Percentiles rank a stretch among this genome's conserved stretches.
phyloP scores from a whole-genome alignment of 352 stramenopile species.

The Globisporangium nagaii region DNA sequence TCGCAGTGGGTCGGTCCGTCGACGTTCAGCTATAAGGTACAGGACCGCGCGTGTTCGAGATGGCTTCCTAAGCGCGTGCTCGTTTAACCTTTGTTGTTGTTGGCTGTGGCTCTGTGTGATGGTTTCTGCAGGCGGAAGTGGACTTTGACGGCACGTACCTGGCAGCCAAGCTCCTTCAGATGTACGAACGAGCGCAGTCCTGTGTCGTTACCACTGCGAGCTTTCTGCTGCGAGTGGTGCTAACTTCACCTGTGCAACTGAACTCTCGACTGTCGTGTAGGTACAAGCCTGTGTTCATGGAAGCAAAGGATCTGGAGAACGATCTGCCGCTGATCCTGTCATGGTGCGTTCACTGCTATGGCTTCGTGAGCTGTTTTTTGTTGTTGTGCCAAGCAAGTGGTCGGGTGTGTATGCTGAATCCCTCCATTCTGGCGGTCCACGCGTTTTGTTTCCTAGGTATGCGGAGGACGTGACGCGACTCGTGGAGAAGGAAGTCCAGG shows the following conservation, averaged over 20 bases:
- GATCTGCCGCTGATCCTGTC: slow-evolving; percentile 92
- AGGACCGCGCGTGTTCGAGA: background rate
- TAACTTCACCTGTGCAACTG: too few relatives aligned
- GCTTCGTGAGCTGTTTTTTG: too few relatives aligned
- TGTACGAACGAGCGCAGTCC: slow-evolving; percentile 23
- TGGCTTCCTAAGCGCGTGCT: background rate
- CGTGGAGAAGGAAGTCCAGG: slow-evolving; percentile 94
- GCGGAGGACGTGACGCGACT: slow-evolving; percentile 95
- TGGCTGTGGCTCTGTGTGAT: slow-evolving; percentile 2
- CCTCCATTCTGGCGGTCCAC: background rate
- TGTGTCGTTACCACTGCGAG: slow-evolving; percentile 1
- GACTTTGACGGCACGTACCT: slow-evolving; percentile 99
- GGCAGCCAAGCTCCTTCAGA: slow-evolving; percentile 91
- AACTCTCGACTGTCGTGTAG: slow-evolving; percentile 12
- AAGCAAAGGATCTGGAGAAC: slow-evolving; percentile 87
- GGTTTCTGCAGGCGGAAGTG: slow-evolving; percentile 86
- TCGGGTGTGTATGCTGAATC: too few relatives aligned
- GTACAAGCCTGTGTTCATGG: slow-evolving; percentile 92
- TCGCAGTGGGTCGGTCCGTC: slow-evolving; percentile 97
- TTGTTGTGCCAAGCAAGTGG: background rate
- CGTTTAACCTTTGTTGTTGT: background rate
- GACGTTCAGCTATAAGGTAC: slow-evolving; percentile 97
- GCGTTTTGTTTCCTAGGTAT: slow-evolving; percentile 36
- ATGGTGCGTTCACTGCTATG: slow-evolving; percentile 54
- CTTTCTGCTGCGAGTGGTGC: too few relatives aligned